Evolutionary conservation across 495 filamentous ascomycete species (phyloP).

Genomic region (Penicillium dipodomyicola): DNA sequence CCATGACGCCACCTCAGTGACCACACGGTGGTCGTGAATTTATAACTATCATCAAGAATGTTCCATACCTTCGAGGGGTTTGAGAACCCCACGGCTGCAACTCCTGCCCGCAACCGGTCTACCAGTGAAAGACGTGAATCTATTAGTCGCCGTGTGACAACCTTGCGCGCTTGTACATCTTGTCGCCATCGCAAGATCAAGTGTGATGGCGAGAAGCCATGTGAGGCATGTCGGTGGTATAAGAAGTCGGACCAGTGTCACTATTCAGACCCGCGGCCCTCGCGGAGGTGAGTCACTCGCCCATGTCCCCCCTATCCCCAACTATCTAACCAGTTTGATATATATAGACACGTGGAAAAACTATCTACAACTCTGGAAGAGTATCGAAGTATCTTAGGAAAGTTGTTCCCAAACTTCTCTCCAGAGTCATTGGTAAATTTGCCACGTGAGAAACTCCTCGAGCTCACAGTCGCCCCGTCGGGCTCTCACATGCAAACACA

Average conservation of each 20-base stretch:
- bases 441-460: slow-evolving; percentile 50
- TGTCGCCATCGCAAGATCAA: slow-evolving; percentile 51
- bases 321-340: neutral
- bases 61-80: slow-evolving; percentile 47
- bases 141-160: slow-evolving; percentile 39
- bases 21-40: slow-evolving; percentile 4
- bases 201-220: slow-evolving; percentile 48
- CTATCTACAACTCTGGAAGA: slow-evolving; percentile 42
- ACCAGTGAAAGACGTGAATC: slow-evolving; percentile 37
- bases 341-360: slow-evolving; percentile 42
- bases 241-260: slow-evolving; percentile 45
- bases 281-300: slow-evolving; percentile 32
- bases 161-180: slow-evolving; percentile 44
- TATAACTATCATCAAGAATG: slow-evolving; percentile 25
- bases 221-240: slow-evolving; percentile 48
- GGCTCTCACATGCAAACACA: slow-evolving; percentile 11
- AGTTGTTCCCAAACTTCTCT: slow-evolving; percentile 36
- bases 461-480: slow-evolving; percentile 30
- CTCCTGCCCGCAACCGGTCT: slow-evolving; percentile 28
- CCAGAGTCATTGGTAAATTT: slow-evolving; percentile 44
- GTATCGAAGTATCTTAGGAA: slow-evolving; percentile 38
- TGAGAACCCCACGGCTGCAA: slow-evolving; percentile 33
- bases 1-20: slow-evolving; percentile 11
- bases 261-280: slow-evolving; percentile 44
- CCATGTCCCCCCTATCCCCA: neutral